These are phyloP conservation scores for Candida caryicola DNA, from an alignment of 805 yeast species.

Conservation along the genomic window DNA sequence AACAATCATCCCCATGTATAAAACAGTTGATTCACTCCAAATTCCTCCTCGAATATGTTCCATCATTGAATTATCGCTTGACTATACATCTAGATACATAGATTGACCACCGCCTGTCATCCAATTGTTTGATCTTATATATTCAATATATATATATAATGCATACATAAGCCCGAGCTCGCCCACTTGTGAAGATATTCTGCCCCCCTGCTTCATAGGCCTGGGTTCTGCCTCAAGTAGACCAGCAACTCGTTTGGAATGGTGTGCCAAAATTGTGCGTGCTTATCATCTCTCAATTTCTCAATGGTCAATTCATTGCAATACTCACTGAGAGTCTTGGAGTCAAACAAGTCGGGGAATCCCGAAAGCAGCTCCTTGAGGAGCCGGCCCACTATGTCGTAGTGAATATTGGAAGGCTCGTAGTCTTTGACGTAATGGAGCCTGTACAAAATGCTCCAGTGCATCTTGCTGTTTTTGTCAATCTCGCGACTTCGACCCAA, in stretches of 20 bases:
- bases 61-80: not conserved
- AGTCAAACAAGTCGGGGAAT: slow-evolving; percentile 7
- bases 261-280: slow-evolving; percentile 24
- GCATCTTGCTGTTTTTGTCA: slow-evolving; percentile 47
- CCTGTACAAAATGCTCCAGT: slow-evolving; percentile 66
- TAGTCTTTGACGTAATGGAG: slow-evolving; percentile 46
- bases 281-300: slow-evolving; percentile 16
- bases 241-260: slow-evolving; percentile 33
- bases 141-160: slow-evolving; percentile 15
- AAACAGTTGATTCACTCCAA: slow-evolving; percentile 4
- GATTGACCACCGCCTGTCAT: not conserved
- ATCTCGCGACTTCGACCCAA: slow-evolving; percentile 51
- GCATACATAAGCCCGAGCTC: slow-evolving; percentile 10
- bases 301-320: slow-evolving; percentile 13
- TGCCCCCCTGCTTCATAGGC: slow-evolving; percentile 1
- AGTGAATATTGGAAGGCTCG: slow-evolving; percentile 33
- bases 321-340: slow-evolving; percentile 10
- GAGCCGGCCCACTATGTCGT: slow-evolving; percentile 14
- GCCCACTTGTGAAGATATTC: too few species aligned
- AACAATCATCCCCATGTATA: slow-evolving; percentile 5
- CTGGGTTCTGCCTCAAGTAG: slow-evolving; percentile 3
- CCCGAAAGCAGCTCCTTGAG: slow-evolving; percentile 20
- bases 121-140: slow-evolving; percentile 9
- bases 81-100: not conserved
- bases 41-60: not conserved